Base-by-base conservation (phyloP, 768 basidiomycete species). In the Russula sp. region DNA sequence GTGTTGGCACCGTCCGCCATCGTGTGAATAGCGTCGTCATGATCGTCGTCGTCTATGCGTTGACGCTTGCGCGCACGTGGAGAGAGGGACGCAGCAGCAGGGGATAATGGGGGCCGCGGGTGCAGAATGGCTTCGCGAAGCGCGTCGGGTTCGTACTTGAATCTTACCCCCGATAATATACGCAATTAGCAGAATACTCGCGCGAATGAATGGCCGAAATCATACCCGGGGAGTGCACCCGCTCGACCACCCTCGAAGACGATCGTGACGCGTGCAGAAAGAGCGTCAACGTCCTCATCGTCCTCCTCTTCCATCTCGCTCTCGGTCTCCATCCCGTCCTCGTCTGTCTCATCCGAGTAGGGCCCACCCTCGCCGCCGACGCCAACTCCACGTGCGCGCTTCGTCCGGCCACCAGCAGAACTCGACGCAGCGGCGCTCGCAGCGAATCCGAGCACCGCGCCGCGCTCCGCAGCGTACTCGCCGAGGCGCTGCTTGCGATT, bases 401-500 rank as follows among this genome's bases (percentile, higher is more conserved):
- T 47, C 57, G 62, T 63, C 35, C 62, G 50, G 9, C 62, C 62
- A 27, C 62, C 62, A 22, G 53, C 51, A 35, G 61, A 49, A 34
- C 63, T 54, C 18, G 59, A 44, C 34, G 62, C 55, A 10, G 61
- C 57, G 22, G 61, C 48, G 2, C 62, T 63, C 44, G 62, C 62
- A 37, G 70, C 53, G 49, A 75, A 67, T 22, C 71, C 71, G 13
- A 77, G 66, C 4, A 87, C 72, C 22, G 82, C 78, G 16, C 75
- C 74, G 1, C 88, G 78, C 16, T 87, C 82, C 59, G 84, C 81
- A 0, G 80, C 78, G 63, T 89, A 90, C 71, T 91, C 89, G 6
- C 77, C 72, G 18, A 91, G 74, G 2, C 89, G 79, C 70, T 90
- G 88, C 6, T 80, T 70, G 40, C 88, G 84, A 61, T 85, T 89